Base-by-base conservation (phyloP, 2,329 filamentous ascomycete species). In the Monilinia aucupariae region DNA sequence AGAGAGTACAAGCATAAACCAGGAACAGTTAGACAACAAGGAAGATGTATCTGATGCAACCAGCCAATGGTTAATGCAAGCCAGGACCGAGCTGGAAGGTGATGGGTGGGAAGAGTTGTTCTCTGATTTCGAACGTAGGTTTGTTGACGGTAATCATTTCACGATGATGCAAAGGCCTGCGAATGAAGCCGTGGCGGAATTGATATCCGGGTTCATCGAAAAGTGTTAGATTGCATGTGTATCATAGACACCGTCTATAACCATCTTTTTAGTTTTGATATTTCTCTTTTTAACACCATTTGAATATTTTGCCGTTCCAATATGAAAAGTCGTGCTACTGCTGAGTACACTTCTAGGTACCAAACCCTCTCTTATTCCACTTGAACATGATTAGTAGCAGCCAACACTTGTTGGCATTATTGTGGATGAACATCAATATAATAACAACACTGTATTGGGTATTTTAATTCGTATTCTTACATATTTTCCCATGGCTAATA, bases 121-220 rank as follows among this genome's bases (percentile, higher is more conserved):
- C n/a, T 22, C 43, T 9, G 10, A 20, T 10, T 34, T 59, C 12
- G 27, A 25, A 8, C n/a, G 27, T 25, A 51, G 32, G 8, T 64
- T 53, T 37, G 63, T 63, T 1, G n/a, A 37, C 17, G 67, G 62
- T 39, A 68, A 67, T 51, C 68, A 69, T 55, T 69, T 68, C 51
- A 64, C 68, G 27, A 67, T 69, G 64, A 69, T 69, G 62, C 62
- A 64, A 51, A 64, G 67, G 20, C 55, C 55, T 22, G n/a, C 10
- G 9, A 47, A 12, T n/a, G 25, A 47, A 25, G 43, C 43, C n/a
- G 43, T 47, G n/a, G 43, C 43, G n/a, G n/a, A 47, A 25, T 47
- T 47, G 43, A 47, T 47, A 13, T 25, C 43, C 43, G n/a, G 13
- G n/a, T 25, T 47, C 43, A 13, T 47, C n/a, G 43, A 3, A 13